Evolutionary conservation across 2,329 filamentous ascomycete species (phyloP), one percentile per base, ranked within the genome.

Genomic region (Neopestalotiopsis sp.): DNA sequence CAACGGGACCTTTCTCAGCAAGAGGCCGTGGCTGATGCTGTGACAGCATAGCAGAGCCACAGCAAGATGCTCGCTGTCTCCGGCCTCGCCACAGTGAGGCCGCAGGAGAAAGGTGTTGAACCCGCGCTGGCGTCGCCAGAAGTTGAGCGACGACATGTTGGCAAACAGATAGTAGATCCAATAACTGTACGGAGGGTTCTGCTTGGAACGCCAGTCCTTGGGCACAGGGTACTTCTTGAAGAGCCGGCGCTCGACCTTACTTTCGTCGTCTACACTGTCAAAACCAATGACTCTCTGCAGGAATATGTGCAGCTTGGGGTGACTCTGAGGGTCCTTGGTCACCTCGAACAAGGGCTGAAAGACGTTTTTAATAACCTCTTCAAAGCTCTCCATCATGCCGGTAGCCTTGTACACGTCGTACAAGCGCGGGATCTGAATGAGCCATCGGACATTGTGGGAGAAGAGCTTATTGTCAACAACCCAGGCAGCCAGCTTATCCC

Each of bases 161-260:
- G 96, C 91, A 77, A 96, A 98, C 66, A 98, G 87, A 77, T 97
- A 97, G 82, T 99, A 99, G 77, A 98, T 93, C 96, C 96, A 99
- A 82, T 99, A 99, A 79, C 93, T 98, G 83, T 99, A 99, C 0
- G 96, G 96, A 14, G 96, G 96, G 77, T 99, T 99, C 80, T 98
- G 95, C 75, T 93, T 94, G 0, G 94, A 94, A 72, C 91, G 89
- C 96, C 96, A 99, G 67, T 90, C 90, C 71, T 90, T 92, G 4
- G 96, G 95, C 28, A 96, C 91, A 0, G 96, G 96, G 74, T 97
- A 99, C 79, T 99, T 99, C 77, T 92, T 92, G 83, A 94, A 97
- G n/a, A 98, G 87, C 24, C 96, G 91, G 34, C 95, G 91, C 81
- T 99, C 96, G 2, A 94, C 88, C 82, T 99, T 99, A 85, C 95